These are phyloP conservation scores for Tulasnella sp. DNA, from an alignment of 768 basidiomycete species.

Conservation along the genomic window DNA sequence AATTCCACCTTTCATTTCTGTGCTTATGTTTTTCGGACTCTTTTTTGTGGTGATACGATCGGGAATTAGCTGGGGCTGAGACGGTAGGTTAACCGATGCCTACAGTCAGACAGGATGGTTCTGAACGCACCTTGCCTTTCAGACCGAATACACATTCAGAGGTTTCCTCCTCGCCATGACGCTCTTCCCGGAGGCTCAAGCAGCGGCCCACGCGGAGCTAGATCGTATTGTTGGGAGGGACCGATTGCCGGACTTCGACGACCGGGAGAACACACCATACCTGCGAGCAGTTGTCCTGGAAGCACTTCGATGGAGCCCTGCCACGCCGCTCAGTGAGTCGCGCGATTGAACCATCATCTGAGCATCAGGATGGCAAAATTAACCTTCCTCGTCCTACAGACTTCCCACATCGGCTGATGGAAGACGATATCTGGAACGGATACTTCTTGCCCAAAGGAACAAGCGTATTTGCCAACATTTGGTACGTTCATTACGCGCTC, in stretches of 20 bases:
- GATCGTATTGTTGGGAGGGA: constrained; percentile 41
- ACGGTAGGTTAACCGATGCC: background rate
- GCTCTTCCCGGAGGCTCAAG: constrained; percentile 47
- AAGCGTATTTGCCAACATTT: constrained; percentile 9
- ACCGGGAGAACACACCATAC: constrained; percentile 38
- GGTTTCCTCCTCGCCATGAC: constrained; percentile 41
- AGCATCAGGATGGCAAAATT: background rate
- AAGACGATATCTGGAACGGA: constrained; percentile 34
- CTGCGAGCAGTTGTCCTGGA: constrained; percentile 37
- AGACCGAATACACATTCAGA: background rate
- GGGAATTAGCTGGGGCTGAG: background rate
- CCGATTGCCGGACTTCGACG: constrained; percentile 41
- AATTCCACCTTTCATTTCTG: background rate
- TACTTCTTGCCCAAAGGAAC: constrained; percentile 19
- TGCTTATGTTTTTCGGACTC: background rate
- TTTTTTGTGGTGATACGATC: background rate
- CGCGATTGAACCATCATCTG: no score
- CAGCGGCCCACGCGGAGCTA: constrained; percentile 47
- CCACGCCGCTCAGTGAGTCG: constrained; percentile 8
- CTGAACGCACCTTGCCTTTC: no score
- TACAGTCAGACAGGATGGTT: no score
- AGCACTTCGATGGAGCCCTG: constrained; percentile 37
- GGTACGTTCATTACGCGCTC: background rate
- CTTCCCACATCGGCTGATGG: background rate
- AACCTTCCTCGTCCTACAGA: background rate